phyloP scores from a whole-genome alignment of 441 rosid genomes.

The Manihot esculenta region DNA sequence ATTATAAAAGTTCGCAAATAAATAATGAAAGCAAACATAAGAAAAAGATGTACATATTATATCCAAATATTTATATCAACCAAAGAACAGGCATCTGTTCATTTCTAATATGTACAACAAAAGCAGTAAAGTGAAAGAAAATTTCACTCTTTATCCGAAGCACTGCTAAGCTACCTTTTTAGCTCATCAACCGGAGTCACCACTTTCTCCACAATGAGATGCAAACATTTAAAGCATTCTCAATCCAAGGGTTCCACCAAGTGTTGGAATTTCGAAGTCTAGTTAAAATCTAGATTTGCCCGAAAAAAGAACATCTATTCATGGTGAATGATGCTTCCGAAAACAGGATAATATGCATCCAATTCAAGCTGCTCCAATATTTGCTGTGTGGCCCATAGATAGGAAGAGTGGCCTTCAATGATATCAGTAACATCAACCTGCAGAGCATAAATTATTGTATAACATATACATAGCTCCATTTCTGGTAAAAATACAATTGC shows the following conservation, averaged over 20 bases:
- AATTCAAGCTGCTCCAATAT: conserved; percentile 60
- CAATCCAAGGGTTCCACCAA: neutral
- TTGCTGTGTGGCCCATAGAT: conserved; percentile 44
- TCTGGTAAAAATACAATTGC: neutral
- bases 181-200: neutral
- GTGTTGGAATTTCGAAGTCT: neutral
- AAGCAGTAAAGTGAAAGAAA: too few relatives aligned
- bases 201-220: neutral
- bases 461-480: neutral
- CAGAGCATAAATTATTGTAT: neutral
- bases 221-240: neutral
- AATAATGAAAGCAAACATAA: too few relatives aligned
- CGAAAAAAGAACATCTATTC: neutral
- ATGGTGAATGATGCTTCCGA: conserved; percentile 26
- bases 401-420: conserved; percentile 49
- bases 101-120: too few relatives aligned
- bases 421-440: conserved; percentile 14
- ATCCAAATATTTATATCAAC: too few relatives aligned
- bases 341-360: conserved; percentile 63
- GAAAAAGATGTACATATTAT: too few relatives aligned
- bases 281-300: neutral
- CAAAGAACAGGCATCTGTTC: too few relatives aligned
- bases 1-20: too few relatives aligned
- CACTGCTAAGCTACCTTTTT: too few relatives aligned
- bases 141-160: too few relatives aligned